Conservation (phyloP, 106 monocot genomes). For the Xerophyta viscosa region DNA sequence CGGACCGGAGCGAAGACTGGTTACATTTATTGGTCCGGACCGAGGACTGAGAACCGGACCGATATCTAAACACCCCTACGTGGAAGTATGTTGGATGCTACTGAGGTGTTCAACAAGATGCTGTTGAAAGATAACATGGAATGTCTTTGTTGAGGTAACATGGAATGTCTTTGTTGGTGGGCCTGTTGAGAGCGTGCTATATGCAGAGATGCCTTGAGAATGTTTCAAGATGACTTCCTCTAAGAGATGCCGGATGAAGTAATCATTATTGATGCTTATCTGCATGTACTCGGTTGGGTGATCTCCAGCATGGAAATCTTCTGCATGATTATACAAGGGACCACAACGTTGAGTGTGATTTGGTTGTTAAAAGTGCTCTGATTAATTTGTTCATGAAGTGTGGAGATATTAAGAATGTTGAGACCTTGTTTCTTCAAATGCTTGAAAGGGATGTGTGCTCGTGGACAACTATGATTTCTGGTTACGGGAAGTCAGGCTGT, state of each 20-base stretch:
- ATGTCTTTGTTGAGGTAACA: too few relatives aligned
- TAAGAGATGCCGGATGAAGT: conserved; percentile 23
- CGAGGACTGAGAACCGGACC: too few relatives aligned
- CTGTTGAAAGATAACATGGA: conserved; percentile 13
- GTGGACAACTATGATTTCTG: conserved; percentile 47
- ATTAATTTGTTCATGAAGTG: conserved; percentile 25
- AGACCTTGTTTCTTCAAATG: conserved; percentile 12
- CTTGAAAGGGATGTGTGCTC: conserved; percentile 28
- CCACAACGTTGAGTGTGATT: conserved; percentile 8
- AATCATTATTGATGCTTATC: conserved; percentile 17
- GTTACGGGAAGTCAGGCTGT: conserved; percentile 24
- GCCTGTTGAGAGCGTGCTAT: conserved; percentile 9
- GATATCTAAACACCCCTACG: too few relatives aligned
- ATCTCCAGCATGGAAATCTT: conserved; percentile 20
- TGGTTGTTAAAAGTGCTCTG: conserved; percentile 18
- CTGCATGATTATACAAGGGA: conserved; percentile 24
- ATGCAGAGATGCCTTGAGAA: conserved; percentile 17
- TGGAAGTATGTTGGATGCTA: conserved; percentile 16
- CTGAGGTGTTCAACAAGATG: conserved; percentile 22
- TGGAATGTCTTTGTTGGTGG: conserved; percentile 43
- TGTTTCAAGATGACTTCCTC: conserved; percentile 15
- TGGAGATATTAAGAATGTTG: conserved; percentile 18
- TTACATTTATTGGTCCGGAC: too few relatives aligned
- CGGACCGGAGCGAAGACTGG: too few relatives aligned
- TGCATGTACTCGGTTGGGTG: conserved; percentile 30